Conservation (phyloP, 2,329 filamentous ascomycete genomes). For the Dactylonectria estremocensis region DNA sequence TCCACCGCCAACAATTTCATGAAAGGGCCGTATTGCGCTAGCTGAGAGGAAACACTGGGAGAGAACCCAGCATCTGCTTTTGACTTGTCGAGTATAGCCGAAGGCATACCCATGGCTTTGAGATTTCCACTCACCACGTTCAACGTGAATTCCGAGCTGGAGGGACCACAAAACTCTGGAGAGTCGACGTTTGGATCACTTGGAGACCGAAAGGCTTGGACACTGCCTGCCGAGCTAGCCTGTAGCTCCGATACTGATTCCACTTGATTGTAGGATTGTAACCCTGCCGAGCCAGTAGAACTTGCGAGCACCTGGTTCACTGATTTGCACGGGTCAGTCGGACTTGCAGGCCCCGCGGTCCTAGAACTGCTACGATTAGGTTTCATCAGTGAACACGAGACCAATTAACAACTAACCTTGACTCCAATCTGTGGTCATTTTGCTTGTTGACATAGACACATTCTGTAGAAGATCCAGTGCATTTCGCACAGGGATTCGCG, state of each 20-base stretch:
- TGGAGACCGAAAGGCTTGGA: neutral
- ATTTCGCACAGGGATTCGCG: conserved; percentile 5
- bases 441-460: conserved; percentile 1
- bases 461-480: neutral
- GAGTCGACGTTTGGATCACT: neutral
- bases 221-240: neutral
- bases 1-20: conserved; percentile 19
- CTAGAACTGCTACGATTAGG: neutral
- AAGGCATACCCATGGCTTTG: conserved; percentile 23
- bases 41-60: neutral
- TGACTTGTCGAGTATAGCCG: conserved; percentile 20
- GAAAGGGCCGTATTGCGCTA: conserved; percentile 13
- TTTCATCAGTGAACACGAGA: neutral
- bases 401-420: neutral
- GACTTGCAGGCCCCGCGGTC: neutral
- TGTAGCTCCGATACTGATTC: neutral
- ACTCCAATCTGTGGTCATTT: neutral
- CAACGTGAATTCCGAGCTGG: conserved; percentile 23
- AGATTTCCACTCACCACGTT: conserved; percentile 20
- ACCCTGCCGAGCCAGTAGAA: neutral
- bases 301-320: neutral
- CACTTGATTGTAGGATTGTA: neutral
- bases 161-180: conserved; percentile 24
- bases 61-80: neutral
- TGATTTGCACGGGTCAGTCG: no score